These are phyloP conservation scores for Withania somnifera DNA, from an alignment of 305 asterid genomes.

Conservation along the genomic window DNA sequence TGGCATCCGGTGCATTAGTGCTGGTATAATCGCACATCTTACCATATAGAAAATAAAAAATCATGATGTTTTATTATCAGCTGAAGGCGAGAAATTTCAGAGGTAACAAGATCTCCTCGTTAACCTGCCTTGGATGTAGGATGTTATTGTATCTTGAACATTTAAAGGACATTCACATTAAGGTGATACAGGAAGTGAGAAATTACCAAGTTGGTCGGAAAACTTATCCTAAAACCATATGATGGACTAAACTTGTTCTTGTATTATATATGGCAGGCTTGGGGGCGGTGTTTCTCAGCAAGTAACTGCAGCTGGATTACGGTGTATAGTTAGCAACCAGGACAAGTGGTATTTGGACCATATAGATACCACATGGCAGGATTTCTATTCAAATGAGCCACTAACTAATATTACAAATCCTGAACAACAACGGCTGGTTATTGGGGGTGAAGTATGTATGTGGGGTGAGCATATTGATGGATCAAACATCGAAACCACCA, in stretches of 20 bases:
- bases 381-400: constrained; percentile 80
- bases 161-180: too few species aligned
- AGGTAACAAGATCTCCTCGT: too few species aligned
- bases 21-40: too few species aligned
- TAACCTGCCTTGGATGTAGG: too few species aligned
- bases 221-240: background rate
- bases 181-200: background rate
- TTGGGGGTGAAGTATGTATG: constrained; percentile 90
- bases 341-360: constrained; percentile 94
- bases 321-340: constrained; percentile 95
- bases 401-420: constrained; percentile 61
- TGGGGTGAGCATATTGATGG: constrained; percentile 87
- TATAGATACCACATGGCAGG: constrained; percentile 73
- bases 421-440: constrained; percentile 51
- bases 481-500: constrained; percentile 76
- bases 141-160: background rate
- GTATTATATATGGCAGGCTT: constrained; percentile 38
- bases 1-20: too few species aligned
- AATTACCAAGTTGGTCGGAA: background rate
- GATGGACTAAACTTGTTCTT: background rate
- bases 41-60: too few species aligned
- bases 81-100: too few species aligned
- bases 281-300: constrained; percentile 67
- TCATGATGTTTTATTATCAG: too few species aligned
- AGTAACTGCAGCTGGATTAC: constrained; percentile 71